These are phyloP conservation scores for Intubia oerlemansii DNA, from an alignment of 2,329 filamentous ascomycete genomes.

Conservation along the genomic window DNA sequence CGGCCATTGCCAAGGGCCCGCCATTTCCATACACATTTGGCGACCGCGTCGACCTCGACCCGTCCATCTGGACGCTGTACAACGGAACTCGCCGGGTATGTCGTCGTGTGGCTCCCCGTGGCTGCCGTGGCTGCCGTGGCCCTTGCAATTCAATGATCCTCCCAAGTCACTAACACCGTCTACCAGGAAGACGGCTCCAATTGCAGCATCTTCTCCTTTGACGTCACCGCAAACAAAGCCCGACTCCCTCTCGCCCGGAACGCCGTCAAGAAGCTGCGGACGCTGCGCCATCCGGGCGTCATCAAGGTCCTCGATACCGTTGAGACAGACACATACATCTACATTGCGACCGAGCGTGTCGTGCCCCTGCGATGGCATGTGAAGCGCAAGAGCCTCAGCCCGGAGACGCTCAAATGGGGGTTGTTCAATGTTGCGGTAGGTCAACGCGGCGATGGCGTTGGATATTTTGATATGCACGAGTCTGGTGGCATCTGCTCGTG, in stretches of 20 bases:
- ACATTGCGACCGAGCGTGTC: conserved; percentile 84
- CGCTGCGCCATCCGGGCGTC: conserved; percentile 80
- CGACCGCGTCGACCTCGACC: conserved; percentile 76
- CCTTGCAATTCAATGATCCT: too few relatives aligned
- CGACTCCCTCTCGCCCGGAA: conserved; percentile 77
- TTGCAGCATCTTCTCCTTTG: conserved; percentile 95
- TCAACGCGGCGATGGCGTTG: too few relatives aligned
- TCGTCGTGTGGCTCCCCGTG: conserved; percentile 1
- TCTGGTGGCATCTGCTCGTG: too few relatives aligned
- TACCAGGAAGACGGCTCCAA: conserved; percentile 72
- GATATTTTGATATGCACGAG: background rate
- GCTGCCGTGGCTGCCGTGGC: too few relatives aligned
- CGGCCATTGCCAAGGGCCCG: conserved; percentile 85
- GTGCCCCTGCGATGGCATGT: conserved; percentile 78
- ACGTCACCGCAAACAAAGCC: conserved; percentile 60
- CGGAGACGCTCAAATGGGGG: conserved; percentile 95
- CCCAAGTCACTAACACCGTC: conserved; percentile 1
- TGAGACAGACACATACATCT: conserved; percentile 91
- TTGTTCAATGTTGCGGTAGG: conserved; percentile 62
- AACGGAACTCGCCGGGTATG: conserved; percentile 79
- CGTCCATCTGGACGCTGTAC: conserved; percentile 90
- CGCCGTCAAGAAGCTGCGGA: conserved; percentile 81
- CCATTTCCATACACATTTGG: conserved; percentile 86
- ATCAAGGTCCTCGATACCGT: conserved; percentile 87
- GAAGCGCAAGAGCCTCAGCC: conserved; percentile 65